These are phyloP conservation scores for Paramecium sonneborni DNA, from an alignment of 73 alveolate genomes.

Conservation along the genomic window DNA sequence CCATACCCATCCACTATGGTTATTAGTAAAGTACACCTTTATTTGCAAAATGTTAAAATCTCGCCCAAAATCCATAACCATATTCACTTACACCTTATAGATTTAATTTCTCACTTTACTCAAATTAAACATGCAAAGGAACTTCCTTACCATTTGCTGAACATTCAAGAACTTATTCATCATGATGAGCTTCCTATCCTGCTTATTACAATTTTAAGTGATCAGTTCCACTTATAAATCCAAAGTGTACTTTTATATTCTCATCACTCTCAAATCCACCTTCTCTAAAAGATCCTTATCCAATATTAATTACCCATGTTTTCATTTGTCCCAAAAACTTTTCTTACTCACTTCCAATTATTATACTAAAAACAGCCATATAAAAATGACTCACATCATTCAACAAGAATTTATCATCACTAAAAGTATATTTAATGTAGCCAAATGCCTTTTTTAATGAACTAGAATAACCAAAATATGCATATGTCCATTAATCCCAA, in stretches of 20 bases:
- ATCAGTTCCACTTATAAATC: constrained; percentile 29
- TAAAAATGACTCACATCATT: constrained; percentile 5
- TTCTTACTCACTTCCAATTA: not conserved
- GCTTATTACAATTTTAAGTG: constrained; percentile 41
- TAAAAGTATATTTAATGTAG: not conserved
- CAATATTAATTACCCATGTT: constrained; percentile 54
- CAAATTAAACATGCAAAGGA: constrained; percentile 23
- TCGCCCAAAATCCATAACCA: constrained; percentile 59
- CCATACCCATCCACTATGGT: constrained; percentile 56
- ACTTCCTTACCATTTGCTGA: constrained; percentile 4
- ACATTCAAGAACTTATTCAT: constrained; percentile 17
- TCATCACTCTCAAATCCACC: constrained; percentile 32
- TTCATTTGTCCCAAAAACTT: not conserved
- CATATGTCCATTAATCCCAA: constrained; percentile 58
- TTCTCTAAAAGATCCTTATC: constrained; percentile 51
- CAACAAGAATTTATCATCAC: not conserved
- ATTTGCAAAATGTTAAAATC: constrained; percentile 24
- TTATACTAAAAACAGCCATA: constrained; percentile 9
- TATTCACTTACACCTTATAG: constrained; percentile 21
- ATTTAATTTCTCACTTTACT: constrained; percentile 17
- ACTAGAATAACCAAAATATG: not conserved
- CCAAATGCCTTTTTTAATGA: not conserved
- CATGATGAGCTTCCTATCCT: constrained; percentile 43
- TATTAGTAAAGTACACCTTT: not conserved
- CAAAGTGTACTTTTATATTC: not conserved